A percentile compares a stretch with the other conserved stretches of the same genome.
phyloP scores from a whole-genome alignment of 352 stramenopile species.

The Phytopythium delawarense region DNA sequence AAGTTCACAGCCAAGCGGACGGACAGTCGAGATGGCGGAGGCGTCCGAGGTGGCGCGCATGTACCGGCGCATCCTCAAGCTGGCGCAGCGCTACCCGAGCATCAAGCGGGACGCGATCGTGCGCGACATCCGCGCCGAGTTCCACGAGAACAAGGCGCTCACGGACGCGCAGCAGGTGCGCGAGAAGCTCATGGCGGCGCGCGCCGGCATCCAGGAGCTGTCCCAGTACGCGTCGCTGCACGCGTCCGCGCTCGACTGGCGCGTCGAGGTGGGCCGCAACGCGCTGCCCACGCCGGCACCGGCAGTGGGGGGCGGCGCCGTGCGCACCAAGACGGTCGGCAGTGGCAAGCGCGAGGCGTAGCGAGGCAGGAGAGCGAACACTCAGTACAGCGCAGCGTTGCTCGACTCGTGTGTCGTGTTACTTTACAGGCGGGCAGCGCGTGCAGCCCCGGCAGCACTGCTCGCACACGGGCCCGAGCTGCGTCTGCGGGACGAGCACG shows the following conservation, averaged over 20 bases:
- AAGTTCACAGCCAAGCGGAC: not conserved
- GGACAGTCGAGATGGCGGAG: constrained; percentile 23
- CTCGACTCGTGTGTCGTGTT: not conserved
- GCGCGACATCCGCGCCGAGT: constrained; percentile 81
- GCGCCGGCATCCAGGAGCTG: constrained; percentile 70
- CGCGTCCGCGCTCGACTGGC: constrained; percentile 51
- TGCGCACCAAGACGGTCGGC: constrained; percentile 50
- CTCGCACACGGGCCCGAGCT: constrained; percentile 68
- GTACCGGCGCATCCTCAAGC: constrained; percentile 81
- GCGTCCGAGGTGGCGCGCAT: constrained; percentile 62
- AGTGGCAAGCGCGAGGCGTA: constrained; percentile 7
- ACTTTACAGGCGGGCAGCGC: constrained; percentile 28
- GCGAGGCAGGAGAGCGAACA: not conserved
- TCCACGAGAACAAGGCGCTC: constrained; percentile 71
- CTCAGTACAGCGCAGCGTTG: not conserved
- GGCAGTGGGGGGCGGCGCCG: constrained; percentile 10
- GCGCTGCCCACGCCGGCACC: constrained; percentile 18
- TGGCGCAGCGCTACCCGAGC: constrained; percentile 80
- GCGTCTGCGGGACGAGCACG: constrained; percentile 74
- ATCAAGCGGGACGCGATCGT: constrained; percentile 81
- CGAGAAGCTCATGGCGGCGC: constrained; percentile 63
- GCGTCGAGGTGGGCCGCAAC: constrained; percentile 66
- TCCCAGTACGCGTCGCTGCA: constrained; percentile 73
- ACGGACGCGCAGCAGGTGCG: constrained; percentile 55
- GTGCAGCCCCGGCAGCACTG: constrained; percentile 56